Conservation (phyloP, 78 protist genomes). For the Chrysochromulina tobinii region DNA sequence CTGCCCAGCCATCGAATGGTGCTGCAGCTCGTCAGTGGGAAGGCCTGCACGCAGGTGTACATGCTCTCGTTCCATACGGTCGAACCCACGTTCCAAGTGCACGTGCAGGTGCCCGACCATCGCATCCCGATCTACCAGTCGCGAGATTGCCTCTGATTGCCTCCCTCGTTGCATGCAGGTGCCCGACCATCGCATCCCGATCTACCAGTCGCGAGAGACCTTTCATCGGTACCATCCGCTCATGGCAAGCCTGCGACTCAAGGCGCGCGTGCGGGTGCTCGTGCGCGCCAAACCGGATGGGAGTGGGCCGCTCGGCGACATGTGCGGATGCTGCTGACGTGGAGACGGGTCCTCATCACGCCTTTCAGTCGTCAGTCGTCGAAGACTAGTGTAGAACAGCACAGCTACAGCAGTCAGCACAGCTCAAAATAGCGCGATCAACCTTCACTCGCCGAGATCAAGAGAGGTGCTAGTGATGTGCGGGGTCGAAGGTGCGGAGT, state of each 20-base stretch:
- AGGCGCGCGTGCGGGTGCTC: neutral
- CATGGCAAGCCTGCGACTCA: neutral
- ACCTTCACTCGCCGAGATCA: no score
- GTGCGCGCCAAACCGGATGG: neutral
- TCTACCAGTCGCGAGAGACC: neutral
- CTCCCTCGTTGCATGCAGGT: neutral
- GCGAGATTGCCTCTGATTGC: neutral
- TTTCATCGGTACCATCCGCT: neutral
- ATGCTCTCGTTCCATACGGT: constrained; percentile 5
- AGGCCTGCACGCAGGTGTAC: neutral
- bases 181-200: neutral
- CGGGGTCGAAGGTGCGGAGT: no score
- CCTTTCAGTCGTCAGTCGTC: no score
- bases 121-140: neutral
- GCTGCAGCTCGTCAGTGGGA: neutral
- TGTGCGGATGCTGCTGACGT: constrained; percentile 13
- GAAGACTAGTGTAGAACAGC: no score
- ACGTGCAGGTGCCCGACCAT: neutral
- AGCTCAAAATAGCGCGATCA: no score
- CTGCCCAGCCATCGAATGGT: no score
- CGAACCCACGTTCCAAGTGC: neutral
- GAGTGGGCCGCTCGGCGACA: neutral
- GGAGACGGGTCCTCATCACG: no score
- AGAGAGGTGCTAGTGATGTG: no score
- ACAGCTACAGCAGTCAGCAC: no score